These are phyloP conservation scores for Novymonas esmeraldas DNA, from an alignment of 208 protist species.

Conservation along the genomic window DNA sequence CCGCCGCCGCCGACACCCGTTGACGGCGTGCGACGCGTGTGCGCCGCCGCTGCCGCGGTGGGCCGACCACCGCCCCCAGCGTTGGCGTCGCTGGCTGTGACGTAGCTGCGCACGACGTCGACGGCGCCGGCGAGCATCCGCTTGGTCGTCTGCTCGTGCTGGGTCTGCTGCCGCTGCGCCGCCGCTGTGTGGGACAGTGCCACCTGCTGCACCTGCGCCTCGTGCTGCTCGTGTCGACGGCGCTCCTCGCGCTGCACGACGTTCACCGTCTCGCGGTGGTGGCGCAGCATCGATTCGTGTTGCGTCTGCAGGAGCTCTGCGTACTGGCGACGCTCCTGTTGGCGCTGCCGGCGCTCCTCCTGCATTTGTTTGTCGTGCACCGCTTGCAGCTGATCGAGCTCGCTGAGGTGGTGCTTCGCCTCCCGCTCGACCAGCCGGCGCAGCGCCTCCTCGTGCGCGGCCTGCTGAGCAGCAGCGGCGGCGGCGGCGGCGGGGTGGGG, in stretches of 20 bases:
- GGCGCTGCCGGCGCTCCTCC: conserved; percentile 51
- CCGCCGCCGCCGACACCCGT: too few species aligned
- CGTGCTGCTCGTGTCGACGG: conserved; percentile 44
- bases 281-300: conserved; percentile 35
- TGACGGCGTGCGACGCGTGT: too few species aligned
- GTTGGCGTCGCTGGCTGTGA: conserved; percentile 1
- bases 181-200: conserved; percentile 32
- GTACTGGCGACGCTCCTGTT: conserved; percentile 61
- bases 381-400: conserved; percentile 50
- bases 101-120: conserved; percentile 35
- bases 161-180: conserved; percentile 25
- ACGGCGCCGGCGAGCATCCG: conserved; percentile 40
- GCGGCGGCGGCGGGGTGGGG: background rate
- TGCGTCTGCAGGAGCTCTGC: conserved; percentile 53
- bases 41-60: too few species aligned
- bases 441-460: conserved; percentile 24
- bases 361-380: conserved; percentile 43
- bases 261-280: conserved; percentile 54
- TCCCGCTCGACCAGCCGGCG: conserved; percentile 38
- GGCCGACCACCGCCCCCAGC: background rate
- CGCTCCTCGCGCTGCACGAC: conserved; percentile 50
- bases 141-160: conserved; percentile 29
- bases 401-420: conserved; percentile 47
- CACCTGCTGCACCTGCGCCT: conserved; percentile 51
- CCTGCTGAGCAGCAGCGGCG: background rate